Conservation (phyloP, 2,329 filamentous ascomycete genomes). For the Trichoderma semiorbis region DNA sequence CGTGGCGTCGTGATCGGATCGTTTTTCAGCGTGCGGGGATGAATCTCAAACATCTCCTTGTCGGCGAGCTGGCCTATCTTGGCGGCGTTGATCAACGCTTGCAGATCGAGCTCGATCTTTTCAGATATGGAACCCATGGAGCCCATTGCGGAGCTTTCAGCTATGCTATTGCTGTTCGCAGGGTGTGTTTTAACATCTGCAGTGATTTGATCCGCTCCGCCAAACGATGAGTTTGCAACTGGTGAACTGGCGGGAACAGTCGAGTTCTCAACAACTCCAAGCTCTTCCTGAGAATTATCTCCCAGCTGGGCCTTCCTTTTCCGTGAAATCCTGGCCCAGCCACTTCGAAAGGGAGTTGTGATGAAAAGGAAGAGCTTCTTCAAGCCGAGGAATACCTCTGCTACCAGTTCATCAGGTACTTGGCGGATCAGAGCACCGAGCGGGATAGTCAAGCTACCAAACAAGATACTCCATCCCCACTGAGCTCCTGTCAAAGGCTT, state of each 20-base stretch:
- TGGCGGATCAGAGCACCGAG: slow-evolving; percentile 47
- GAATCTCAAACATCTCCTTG: slow-evolving; percentile 37
- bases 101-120: slow-evolving; percentile 29
- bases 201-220: background rate
- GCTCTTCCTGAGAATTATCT: slow-evolving; percentile 23
- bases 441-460: slow-evolving; percentile 65
- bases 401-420: slow-evolving; percentile 36
- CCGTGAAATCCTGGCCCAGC: slow-evolving; percentile 23
- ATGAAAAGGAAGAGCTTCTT: slow-evolving; percentile 21
- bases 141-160: background rate
- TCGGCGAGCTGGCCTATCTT: slow-evolving; percentile 26
- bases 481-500: slow-evolving; percentile 58
- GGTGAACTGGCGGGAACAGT: background rate
- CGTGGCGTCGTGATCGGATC: slow-evolving; percentile 36
- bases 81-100: slow-evolving; percentile 32
- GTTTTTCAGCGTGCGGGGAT: slow-evolving; percentile 38
- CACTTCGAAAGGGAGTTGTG: slow-evolving; percentile 24
- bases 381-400: slow-evolving; percentile 28
- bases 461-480: slow-evolving; percentile 67
- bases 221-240: background rate
- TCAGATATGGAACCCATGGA: background rate
- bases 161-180: background rate
- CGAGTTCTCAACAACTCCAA: slow-evolving; percentile 26
- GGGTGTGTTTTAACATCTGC: background rate
- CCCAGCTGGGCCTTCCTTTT: slow-evolving; percentile 25